Percentiles rank a stretch among this genome's conserved stretches.
phyloP scores from a whole-genome alignment of 2,329 filamentous ascomycete genomes.

The Cladosporium sphaerospermum region DNA sequence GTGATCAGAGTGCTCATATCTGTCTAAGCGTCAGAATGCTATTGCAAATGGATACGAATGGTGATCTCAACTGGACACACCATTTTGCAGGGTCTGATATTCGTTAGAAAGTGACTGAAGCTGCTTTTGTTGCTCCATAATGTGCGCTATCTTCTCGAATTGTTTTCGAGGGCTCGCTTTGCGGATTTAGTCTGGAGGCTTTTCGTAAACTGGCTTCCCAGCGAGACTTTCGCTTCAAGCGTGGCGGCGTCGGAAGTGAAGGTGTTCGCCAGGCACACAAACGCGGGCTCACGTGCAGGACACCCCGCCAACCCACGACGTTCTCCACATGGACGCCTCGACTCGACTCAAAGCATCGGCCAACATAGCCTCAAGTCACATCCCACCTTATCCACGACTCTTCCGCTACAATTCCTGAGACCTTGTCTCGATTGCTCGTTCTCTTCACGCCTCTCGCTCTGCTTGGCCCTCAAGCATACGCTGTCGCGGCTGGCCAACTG shows the following conservation, averaged over 20 bases:
- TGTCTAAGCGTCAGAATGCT: constrained; percentile 32
- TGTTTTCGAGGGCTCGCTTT: not conserved
- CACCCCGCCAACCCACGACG: constrained; percentile 1
- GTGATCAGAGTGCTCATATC: constrained; percentile 72
- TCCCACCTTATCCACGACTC: too few species aligned
- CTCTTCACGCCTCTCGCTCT: too few species aligned
- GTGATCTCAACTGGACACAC: constrained; percentile 38
- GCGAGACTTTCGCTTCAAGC: too few species aligned
- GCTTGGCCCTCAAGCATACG: too few species aligned
- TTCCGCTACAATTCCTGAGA: too few species aligned
- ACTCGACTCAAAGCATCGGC: not conserved
- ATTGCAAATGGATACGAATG: not conserved
- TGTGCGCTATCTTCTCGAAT: not conserved
- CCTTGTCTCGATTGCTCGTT: too few species aligned
- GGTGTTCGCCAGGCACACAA: not conserved
- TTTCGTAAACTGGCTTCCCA: not conserved
- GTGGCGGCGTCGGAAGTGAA: too few species aligned
- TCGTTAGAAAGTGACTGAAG: constrained; percentile 81
- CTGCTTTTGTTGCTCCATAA: constrained; percentile 60
- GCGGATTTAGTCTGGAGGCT: not conserved
- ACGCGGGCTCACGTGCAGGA: constrained; percentile 5
- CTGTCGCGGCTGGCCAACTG: too few species aligned
- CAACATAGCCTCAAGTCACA: too few species aligned
- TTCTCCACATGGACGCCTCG: constrained; percentile 6
- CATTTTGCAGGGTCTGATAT: constrained; percentile 79